Evolutionary conservation across 257 asterid genomes (phyloP).

Genomic region (Capsicum chinense): DNA sequence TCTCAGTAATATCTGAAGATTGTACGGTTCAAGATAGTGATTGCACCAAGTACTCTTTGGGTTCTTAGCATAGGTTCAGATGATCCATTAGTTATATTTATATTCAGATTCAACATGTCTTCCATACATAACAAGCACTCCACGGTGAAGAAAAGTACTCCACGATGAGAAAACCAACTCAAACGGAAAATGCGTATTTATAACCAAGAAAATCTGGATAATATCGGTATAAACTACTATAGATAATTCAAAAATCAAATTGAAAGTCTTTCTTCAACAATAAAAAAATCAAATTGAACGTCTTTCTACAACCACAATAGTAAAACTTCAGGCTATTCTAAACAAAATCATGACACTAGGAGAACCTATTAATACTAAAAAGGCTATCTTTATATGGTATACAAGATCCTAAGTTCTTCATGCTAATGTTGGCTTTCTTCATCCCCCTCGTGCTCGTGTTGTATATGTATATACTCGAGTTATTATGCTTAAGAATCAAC

Average conservation of each 20-base stretch:
- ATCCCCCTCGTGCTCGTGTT: not conserved
- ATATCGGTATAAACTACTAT: not conserved
- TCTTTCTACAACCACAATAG: not conserved
- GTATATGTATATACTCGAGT: constrained; percentile 21
- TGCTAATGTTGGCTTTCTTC: constrained; percentile 9
- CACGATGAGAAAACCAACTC: not conserved
- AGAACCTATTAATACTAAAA: not conserved
- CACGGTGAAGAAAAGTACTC: not conserved
- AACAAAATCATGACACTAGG: not conserved
- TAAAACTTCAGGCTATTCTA: not conserved
- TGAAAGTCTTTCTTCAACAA: too few species aligned
- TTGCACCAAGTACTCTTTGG: too few species aligned
- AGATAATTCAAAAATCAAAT: not conserved
- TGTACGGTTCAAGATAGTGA: too few species aligned
- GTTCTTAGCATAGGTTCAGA: too few species aligned
- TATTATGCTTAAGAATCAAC: constrained; percentile 29
- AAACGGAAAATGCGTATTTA: not conserved
- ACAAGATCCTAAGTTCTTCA: not conserved
- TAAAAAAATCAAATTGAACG: not conserved
- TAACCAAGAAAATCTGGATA: not conserved
- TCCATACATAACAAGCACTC: not conserved
- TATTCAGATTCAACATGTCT: not conserved
- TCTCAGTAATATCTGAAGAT: too few species aligned
- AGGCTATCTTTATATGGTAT: constrained; percentile 30
- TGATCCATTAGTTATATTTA: too few species aligned